Conservation (phyloP, 2,329 filamentous ascomycete genomes). For the Fusarium mundagurra region DNA sequence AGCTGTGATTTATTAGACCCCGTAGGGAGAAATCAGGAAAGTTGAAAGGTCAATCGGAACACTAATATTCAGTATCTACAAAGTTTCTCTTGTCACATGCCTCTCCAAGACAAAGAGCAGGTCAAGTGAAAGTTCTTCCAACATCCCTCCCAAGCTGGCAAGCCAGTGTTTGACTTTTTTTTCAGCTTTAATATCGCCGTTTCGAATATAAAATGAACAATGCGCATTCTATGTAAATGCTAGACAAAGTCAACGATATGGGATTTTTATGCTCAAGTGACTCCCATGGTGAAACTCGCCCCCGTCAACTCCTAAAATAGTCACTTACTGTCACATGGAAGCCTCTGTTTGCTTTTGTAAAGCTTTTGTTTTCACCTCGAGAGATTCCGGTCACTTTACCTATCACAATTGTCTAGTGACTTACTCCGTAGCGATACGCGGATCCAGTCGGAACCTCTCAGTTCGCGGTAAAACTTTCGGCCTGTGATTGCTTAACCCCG, state of each 20-base stretch:
- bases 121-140: background rate
- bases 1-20: background rate
- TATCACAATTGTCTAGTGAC: background rate
- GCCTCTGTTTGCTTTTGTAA: background rate
- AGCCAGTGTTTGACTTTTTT: background rate
- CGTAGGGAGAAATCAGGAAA: background rate
- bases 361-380: background rate
- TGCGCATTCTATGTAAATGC: too few species aligned
- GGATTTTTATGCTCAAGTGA: background rate
- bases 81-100: background rate
- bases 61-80: background rate
- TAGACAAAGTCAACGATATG: background rate
- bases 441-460: background rate
- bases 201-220: background rate
- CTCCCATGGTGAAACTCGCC: constrained; percentile 19
- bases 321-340: background rate
- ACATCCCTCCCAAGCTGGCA: too few species aligned
- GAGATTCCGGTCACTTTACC: background rate
- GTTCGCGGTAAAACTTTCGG: background rate
- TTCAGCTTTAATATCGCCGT: background rate
- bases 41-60: background rate
- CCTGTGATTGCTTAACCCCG: background rate
- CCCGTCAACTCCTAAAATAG: background rate
- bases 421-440: background rate
- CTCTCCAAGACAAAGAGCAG: rapidly evolving